These are phyloP conservation scores for Musa itinerans DNA, from an alignment of 176 grass and related monocot genomes.

Conservation along the genomic window DNA sequence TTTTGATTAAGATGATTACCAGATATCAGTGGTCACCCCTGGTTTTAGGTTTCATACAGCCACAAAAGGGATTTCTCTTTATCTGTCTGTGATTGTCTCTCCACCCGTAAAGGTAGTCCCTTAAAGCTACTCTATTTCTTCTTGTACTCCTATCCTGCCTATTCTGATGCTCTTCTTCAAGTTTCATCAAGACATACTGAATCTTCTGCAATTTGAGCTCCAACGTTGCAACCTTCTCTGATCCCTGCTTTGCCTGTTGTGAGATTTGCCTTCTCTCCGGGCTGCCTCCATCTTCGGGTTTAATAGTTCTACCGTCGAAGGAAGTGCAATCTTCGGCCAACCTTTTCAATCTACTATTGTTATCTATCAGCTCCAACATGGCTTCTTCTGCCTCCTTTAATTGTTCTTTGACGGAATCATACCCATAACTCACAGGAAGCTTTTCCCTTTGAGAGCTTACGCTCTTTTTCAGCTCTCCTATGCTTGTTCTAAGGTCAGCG, in stretches of 20 bases:
- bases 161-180: conserved; percentile 66
- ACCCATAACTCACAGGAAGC: conserved; percentile 43
- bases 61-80: conserved; percentile 57
- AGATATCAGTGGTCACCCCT: conserved; percentile 16
- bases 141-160: conserved; percentile 35
- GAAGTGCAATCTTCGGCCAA: conserved; percentile 41
- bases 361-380: conserved; percentile 56
- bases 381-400: conserved; percentile 49
- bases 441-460: conserved; percentile 44
- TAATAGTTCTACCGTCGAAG: conserved; percentile 27
- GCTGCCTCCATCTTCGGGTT: conserved; percentile 39
- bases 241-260: conserved; percentile 50
- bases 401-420: conserved; percentile 44
- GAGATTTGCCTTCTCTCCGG: conserved; percentile 52
- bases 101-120: conserved; percentile 88
- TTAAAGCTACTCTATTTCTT: conserved; percentile 59
- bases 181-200: conserved; percentile 70
- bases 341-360: conserved; percentile 50
- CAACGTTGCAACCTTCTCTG: conserved; percentile 58
- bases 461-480: conserved; percentile 61
- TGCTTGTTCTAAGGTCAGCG: conserved; percentile 36
- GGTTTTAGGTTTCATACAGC: conserved; percentile 55
- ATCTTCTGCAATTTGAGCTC: conserved; percentile 84
- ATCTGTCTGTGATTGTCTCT: conserved; percentile 32
- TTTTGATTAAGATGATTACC: background rate